Evolutionary conservation across 345 rosid genomes (phyloP).

Genomic region (Arabidopsis suecica): DNA sequence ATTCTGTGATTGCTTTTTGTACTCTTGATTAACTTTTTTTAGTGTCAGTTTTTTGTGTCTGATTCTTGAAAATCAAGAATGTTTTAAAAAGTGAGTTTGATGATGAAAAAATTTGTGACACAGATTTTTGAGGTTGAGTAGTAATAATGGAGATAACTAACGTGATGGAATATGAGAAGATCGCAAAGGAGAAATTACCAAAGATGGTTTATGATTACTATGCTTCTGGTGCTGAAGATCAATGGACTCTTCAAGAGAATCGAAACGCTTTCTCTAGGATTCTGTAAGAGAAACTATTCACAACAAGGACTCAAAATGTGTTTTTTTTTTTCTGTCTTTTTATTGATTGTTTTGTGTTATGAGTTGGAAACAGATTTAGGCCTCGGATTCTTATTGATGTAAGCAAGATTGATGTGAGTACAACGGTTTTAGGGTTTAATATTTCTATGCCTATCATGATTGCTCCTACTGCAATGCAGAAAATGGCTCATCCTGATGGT

Average conservation of each 20-base stretch:
- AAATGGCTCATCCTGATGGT: constrained; percentile 97
- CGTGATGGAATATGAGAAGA: constrained; percentile 81
- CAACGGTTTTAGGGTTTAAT: constrained; percentile 82
- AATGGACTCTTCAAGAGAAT: constrained; percentile 92
- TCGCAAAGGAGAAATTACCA: constrained; percentile 87
- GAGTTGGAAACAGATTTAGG: constrained; percentile 63
- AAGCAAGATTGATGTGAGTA: constrained; percentile 76
- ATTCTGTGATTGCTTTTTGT: constrained; percentile 2
- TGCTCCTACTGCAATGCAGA: constrained; percentile 98
- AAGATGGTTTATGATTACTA: constrained; percentile 95
- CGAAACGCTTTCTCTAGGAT: constrained; percentile 86
- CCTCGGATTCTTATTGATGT: constrained; percentile 93
- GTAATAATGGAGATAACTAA: constrained; percentile 67
- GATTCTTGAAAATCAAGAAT: background rate
- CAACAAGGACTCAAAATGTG: background rate
- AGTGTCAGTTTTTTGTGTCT: constrained; percentile 21
- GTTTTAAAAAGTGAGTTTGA: constrained; percentile 6
- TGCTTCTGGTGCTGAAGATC: constrained; percentile 96
- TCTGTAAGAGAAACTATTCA: constrained; percentile 52
- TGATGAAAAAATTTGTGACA: too few relatives aligned
- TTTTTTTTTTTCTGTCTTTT: background rate
- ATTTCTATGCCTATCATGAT: constrained; percentile 96
- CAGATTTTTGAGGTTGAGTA: background rate
- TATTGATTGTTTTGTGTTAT: background rate
- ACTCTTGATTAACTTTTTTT: background rate